phyloP scores from a whole-genome alignment of 306 rosid genomes.

The Canavalia ensiformis region DNA sequence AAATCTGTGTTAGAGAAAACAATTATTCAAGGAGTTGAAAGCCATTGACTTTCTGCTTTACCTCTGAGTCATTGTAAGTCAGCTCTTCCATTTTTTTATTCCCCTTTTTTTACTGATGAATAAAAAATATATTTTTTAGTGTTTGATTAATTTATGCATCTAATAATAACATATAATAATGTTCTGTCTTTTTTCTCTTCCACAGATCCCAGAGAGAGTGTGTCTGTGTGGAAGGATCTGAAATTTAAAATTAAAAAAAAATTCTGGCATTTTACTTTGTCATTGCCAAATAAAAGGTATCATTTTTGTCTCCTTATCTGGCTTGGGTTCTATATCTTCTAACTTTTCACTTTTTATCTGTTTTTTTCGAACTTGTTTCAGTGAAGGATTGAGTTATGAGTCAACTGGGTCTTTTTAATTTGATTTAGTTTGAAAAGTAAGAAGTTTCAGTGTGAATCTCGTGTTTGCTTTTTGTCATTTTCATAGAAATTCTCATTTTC shows the following conservation, averaged over 20 bases:
- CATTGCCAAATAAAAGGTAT: slow-evolving; percentile 61
- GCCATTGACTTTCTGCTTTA: slow-evolving; percentile 47
- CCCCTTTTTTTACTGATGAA: not conserved
- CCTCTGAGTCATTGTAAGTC: slow-evolving; percentile 51
- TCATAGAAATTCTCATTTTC: not conserved
- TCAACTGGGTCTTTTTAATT: slow-evolving; percentile 51
- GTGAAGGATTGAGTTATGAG: slow-evolving; percentile 10
- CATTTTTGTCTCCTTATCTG: slow-evolving; percentile 43
- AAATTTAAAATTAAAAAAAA: not conserved
- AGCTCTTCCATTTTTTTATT: slow-evolving; percentile 10
- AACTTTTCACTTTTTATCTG: slow-evolving; percentile 1
- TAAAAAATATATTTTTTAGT: not conserved
- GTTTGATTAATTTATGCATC: not conserved
- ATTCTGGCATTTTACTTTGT: slow-evolving; percentile 49
- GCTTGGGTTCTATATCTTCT: slow-evolving; percentile 50
- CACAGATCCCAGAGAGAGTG: slow-evolving; percentile 65
- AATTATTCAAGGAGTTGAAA: not conserved
- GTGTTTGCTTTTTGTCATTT: not conserved
- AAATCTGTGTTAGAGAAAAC: not conserved
- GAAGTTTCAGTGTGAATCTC: slow-evolving; percentile 45
- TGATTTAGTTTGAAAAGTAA: slow-evolving; percentile 54
- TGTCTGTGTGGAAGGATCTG: slow-evolving; percentile 53
- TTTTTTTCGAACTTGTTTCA: not conserved
- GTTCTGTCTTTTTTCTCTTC: slow-evolving; percentile 51
- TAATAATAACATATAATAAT: not conserved